phyloP scores from a whole-genome alignment of 352 stramenopile genomes.

The Phytopythium oedochilum region DNA sequence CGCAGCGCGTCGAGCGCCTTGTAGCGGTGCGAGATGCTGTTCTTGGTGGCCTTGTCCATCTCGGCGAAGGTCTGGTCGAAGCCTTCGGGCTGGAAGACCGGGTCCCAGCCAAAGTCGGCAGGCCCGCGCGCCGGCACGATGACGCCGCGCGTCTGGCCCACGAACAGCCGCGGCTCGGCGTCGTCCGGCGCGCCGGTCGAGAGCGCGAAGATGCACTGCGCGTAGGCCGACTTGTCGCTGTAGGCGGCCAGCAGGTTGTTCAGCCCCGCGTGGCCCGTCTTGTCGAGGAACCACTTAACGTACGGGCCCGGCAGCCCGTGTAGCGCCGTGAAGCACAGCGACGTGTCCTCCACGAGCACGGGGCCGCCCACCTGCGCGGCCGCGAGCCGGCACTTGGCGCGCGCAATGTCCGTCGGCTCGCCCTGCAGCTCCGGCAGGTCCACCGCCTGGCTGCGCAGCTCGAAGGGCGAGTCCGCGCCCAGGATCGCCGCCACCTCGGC shows the following conservation, averaged over 20 bases:
- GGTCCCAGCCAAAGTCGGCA: conserved; percentile 90
- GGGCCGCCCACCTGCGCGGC: conserved; percentile 80
- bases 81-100: conserved; percentile 86
- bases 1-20: conserved; percentile 72
- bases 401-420: conserved; percentile 92
- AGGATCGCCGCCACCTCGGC: conserved; percentile 81
- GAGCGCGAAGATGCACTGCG: conserved; percentile 96
- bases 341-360: conserved; percentile 96
- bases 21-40: conserved; percentile 89
- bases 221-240: conserved; percentile 95
- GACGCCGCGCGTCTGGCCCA: conserved; percentile 88
- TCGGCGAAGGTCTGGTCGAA: conserved; percentile 86
- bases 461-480: conserved; percentile 85
- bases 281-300: conserved; percentile 99
- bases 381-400: conserved; percentile 93
- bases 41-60: conserved; percentile 89
- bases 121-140: conserved; percentile 90
- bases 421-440: conserved; percentile 98
- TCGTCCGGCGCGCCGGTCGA: conserved; percentile 38
- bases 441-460: conserved; percentile 90
- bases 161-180: conserved; percentile 90
- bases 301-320: conserved; percentile 94
- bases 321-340: conserved; percentile 96
- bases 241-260: conserved; percentile 95
- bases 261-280: conserved; percentile 89